phyloP scores from a whole-genome alignment of 2,329 filamentous ascomycete genomes.

The Stachybotrys elegans region DNA sequence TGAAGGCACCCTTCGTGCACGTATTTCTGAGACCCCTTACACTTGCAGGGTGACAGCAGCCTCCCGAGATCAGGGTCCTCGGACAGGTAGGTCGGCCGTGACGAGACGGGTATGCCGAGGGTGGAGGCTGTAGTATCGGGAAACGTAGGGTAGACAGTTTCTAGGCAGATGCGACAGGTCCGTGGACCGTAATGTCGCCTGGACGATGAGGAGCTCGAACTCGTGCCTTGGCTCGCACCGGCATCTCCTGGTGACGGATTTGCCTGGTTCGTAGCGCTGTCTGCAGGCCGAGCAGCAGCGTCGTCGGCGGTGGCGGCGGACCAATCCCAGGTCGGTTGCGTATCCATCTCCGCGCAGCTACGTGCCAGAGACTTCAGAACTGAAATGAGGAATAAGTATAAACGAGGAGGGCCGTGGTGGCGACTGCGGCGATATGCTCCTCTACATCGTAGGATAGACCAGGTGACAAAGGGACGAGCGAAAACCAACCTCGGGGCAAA shows the following conservation, averaged over 20 bases:
- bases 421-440: too few species aligned
- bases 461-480: constrained; percentile 3
- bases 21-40: constrained; percentile 88
- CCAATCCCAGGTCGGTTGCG: constrained; percentile 20
- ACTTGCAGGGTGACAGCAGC: constrained; percentile 84
- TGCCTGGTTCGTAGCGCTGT: constrained; percentile 3
- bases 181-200: constrained; percentile 60
- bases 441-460: constrained; percentile 20
- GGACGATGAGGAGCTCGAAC: constrained; percentile 7
- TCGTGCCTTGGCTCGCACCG: constrained; percentile 9
- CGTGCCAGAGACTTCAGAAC: not conserved
- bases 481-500: constrained; percentile 10
- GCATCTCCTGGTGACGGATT: too few species aligned
- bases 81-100: constrained; percentile 58
- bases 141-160: constrained; percentile 52
- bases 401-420: too few species aligned
- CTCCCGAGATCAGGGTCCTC: constrained; percentile 69
- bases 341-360: constrained; percentile 18
- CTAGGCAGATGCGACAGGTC: constrained; percentile 86
- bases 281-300: constrained; percentile 8
- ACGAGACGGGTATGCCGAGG: constrained; percentile 26
- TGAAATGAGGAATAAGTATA: constrained; percentile 8
- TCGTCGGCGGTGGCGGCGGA: constrained; percentile 14
- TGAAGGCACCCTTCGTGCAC: constrained; percentile 89
- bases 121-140: constrained; percentile 25